Conservation (phyloP, 768 basidiomycete genomes). For the Lactarius psammicola region DNA sequence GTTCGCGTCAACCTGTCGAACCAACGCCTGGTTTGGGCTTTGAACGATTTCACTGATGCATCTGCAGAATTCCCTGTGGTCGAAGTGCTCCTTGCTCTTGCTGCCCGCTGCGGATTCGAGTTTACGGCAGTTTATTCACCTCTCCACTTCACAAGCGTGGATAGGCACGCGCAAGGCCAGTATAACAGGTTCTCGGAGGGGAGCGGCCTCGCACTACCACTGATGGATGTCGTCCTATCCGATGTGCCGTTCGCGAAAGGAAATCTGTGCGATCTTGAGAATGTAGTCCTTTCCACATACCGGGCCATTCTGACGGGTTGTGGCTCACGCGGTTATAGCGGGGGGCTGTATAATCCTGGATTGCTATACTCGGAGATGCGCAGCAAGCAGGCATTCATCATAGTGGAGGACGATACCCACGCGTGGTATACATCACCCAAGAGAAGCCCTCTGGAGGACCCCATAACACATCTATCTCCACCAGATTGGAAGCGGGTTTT, state of each 20-base stretch:
- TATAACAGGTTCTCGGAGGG: conserved; percentile 20
- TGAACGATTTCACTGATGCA: conserved; percentile 19
- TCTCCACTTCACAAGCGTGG: neutral
- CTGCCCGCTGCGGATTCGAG: conserved; percentile 24
- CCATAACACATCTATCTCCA: conserved; percentile 11
- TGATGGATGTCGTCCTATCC: conserved; percentile 24
- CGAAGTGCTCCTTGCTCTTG: conserved; percentile 23
- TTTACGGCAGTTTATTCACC: conserved; percentile 11
- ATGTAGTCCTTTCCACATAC: conserved; percentile 21
- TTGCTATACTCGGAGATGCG: conserved; percentile 25
- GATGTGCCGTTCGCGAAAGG: conserved; percentile 10
- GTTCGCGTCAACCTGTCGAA: conserved; percentile 23
- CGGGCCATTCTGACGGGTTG: conserved; percentile 4
- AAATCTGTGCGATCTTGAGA: conserved; percentile 15
- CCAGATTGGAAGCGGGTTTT: conserved; percentile 18
- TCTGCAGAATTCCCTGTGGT: conserved; percentile 15
- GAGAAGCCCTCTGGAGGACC: neutral
- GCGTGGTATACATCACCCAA: neutral
- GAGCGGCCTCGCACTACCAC: conserved; percentile 17
- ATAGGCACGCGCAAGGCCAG: conserved; percentile 9
- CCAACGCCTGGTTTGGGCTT: conserved; percentile 23
- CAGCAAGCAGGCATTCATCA: neutral
- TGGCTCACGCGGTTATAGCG: conserved; percentile 16
- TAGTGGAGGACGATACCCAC: neutral
- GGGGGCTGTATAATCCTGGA: conserved; percentile 11